Evolutionary conservation across 2,329 filamentous ascomycete genomes (phyloP).

Genomic region (Phyllosticta citrichinensis): DNA sequence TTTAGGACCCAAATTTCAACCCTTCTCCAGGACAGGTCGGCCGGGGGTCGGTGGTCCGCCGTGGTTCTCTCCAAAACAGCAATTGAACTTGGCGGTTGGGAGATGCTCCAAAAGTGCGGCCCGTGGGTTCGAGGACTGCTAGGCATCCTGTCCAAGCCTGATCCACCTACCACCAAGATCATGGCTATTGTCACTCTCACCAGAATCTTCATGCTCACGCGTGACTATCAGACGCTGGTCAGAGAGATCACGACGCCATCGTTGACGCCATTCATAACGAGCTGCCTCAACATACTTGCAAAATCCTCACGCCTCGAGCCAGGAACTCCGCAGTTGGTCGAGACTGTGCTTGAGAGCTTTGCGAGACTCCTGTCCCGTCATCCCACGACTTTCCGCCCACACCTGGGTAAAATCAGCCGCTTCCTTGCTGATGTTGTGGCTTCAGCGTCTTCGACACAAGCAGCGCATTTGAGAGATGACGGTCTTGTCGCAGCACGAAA

Average conservation of each 20-base stretch:
- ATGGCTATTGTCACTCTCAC: conserved; percentile 67
- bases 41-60: conserved; percentile 67
- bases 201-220: conserved; percentile 73
- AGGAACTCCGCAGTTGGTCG: conserved; percentile 37
- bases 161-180: conserved; percentile 64
- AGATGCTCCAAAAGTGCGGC: conserved; percentile 61
- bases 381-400: conserved; percentile 72
- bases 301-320: conserved; percentile 12
- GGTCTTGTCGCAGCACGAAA: conserved; percentile 52
- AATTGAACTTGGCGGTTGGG: conserved; percentile 76
- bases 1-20: conserved; percentile 69
- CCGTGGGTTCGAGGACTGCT: conserved; percentile 72
- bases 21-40: conserved; percentile 64
- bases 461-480: conserved; percentile 47
- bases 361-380: conserved; percentile 66
- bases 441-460: conserved; percentile 14
- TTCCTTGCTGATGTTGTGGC: conserved; percentile 46
- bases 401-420: conserved; percentile 55
- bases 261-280: conserved; percentile 61
- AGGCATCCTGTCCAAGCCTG: conserved; percentile 68
- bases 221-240: conserved; percentile 71
- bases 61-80: conserved; percentile 70
- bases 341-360: conserved; percentile 63
- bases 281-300: conserved; percentile 49
- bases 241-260: conserved; percentile 82